These are phyloP conservation scores for Basidiobolus meristosporus DNA, from an alignment of 371 early-diverging fungal species.

Conservation along the genomic window DNA sequence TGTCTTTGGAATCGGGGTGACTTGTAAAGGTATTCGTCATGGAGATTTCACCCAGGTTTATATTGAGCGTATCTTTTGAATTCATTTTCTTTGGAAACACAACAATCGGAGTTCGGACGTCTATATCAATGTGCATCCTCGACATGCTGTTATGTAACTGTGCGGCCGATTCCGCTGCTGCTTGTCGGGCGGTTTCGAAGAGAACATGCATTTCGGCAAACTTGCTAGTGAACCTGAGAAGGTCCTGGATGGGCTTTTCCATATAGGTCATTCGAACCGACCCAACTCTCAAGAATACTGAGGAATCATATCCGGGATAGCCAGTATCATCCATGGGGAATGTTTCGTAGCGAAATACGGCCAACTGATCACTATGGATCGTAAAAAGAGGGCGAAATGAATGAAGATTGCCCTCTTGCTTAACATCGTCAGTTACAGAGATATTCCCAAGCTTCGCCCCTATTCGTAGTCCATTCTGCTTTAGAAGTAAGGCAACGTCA, in stretches of 20 bases:
- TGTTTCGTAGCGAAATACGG: conserved; percentile 71
- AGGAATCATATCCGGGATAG: conserved; percentile 78
- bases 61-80: conserved; percentile 32
- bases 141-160: conserved; percentile 48
- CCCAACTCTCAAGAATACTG: conserved; percentile 53
- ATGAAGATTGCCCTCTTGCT: conserved; percentile 5
- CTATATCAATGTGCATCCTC: conserved; percentile 67
- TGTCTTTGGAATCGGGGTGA: conserved; percentile 8
- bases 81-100: conserved; percentile 51
- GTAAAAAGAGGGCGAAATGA: conserved; percentile 34
- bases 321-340: conserved; percentile 32
- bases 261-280: conserved; percentile 60
- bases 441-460: conserved; percentile 77
- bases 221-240: conserved; percentile 41
- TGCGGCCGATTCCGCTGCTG: conserved; percentile 61
- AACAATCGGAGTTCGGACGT: conserved; percentile 73
- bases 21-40: conserved; percentile 49
- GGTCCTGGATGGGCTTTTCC: conserved; percentile 27
- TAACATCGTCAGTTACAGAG: conserved; percentile 44
- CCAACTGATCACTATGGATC: conserved; percentile 77
- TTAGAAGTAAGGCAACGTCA: conserved; percentile 18
- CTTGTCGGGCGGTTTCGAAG: conserved; percentile 68
- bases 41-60: conserved; percentile 74
- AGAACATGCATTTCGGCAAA: conserved; percentile 77
- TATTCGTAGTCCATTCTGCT: conserved; percentile 19